Conservation (phyloP, 2,329 filamentous ascomycete species). For the Colletotrichum orchidophilum region DNA sequence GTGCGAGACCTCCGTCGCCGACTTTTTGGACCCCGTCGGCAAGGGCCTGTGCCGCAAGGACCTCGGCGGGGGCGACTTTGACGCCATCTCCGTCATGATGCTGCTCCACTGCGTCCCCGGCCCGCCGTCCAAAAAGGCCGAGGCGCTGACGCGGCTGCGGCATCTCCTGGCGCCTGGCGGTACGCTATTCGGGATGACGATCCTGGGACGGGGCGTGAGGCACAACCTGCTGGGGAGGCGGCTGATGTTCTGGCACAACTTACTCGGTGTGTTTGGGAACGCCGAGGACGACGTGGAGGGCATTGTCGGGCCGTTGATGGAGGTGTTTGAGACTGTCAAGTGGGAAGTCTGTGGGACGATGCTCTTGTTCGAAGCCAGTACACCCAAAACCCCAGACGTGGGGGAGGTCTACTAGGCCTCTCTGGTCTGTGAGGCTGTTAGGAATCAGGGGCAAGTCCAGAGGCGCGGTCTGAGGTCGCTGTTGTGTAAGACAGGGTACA, state of each 20-base stretch:
- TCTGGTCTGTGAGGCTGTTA: no score
- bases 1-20: conserved; percentile 12
- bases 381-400: not conserved
- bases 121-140: conserved; percentile 34
- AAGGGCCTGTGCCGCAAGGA: not conserved
- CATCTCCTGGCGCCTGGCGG: conserved; percentile 34
- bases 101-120: conserved; percentile 41
- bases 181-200: conserved; percentile 39
- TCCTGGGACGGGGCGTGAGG: conserved; percentile 32
- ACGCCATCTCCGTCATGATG: conserved; percentile 17
- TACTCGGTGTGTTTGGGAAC: conserved; percentile 14
- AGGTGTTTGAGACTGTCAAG: not conserved
- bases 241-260: conserved; percentile 21
- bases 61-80: not conserved
- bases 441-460: no score
- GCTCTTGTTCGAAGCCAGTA: conserved; percentile 20
- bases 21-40: conserved; percentile 4
- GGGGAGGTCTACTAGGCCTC: not conserved
- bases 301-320: not conserved
- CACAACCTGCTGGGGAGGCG: conserved; percentile 8
- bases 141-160: conserved; percentile 22
- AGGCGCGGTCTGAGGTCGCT: not conserved
- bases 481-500: not conserved
- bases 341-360: conserved; percentile 16
- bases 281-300: conserved; percentile 10